These are phyloP conservation scores for Aspergillus terreus DNA, from an alignment of 2,329 filamentous ascomycete genomes.

Conservation along the genomic window DNA sequence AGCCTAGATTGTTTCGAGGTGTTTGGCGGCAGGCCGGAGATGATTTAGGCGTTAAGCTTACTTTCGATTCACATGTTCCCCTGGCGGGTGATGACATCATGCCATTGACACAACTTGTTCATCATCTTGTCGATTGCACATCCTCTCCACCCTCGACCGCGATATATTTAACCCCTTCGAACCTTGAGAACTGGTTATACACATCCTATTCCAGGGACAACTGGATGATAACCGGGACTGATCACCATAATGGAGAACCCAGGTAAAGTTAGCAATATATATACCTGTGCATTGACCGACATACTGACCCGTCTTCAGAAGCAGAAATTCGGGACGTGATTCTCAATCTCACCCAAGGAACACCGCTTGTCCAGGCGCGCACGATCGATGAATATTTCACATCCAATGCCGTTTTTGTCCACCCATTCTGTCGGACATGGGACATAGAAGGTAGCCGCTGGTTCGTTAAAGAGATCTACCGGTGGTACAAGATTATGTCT, in stretches of 20 bases:
- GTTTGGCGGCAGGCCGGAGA: too few species aligned
- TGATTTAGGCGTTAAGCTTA: too few species aligned
- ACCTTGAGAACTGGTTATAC: not conserved
- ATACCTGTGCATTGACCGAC: not conserved
- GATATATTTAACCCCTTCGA: not conserved
- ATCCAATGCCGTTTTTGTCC: slow-evolving; percentile 66
- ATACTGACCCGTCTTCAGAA: slow-evolving; percentile 26
- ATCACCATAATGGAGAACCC: slow-evolving; percentile 18
- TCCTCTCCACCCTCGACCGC: too few species aligned
- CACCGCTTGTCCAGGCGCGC: slow-evolving; percentile 60
- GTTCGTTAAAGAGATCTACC: slow-evolving; percentile 67
- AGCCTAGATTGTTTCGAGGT: too few species aligned
- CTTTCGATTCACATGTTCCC: not conserved
- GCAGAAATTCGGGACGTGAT: slow-evolving; percentile 66
- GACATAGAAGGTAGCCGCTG: slow-evolving; percentile 60
- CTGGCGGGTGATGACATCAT: not conserved
- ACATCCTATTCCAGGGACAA: slow-evolving; percentile 29
- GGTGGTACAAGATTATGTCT: slow-evolving; percentile 80
- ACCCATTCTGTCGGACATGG: slow-evolving; percentile 71
- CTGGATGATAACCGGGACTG: not conserved
- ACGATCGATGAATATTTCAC: slow-evolving; percentile 72
- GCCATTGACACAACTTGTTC: not conserved
- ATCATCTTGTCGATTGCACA: too few species aligned
- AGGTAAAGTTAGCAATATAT: slow-evolving; percentile 9
- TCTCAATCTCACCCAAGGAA: slow-evolving; percentile 63